These are phyloP conservation scores for Solanum rostratum DNA, from an alignment of 257 asterid genomes.

Conservation along the genomic window DNA sequence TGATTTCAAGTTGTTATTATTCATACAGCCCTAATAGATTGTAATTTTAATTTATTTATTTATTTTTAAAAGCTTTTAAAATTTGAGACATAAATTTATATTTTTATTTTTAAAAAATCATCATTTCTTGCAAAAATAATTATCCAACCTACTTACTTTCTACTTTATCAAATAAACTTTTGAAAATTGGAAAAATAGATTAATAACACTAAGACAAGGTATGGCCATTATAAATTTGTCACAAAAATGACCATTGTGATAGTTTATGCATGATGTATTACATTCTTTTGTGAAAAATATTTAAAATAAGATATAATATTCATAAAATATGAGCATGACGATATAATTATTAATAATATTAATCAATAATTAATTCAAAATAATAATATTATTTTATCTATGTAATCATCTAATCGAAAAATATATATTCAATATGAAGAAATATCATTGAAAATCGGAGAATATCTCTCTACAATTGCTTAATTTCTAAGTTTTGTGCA, in stretches of 20 bases:
- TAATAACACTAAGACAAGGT: neutral
- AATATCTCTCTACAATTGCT: neutral
- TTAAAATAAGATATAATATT: neutral
- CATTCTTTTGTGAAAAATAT: neutral
- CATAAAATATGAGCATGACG: neutral
- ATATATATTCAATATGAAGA: neutral
- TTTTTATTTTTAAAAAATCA: no score
- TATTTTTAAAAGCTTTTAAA: no score
- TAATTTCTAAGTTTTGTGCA: neutral
- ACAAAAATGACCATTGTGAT: neutral
- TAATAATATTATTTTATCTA: neutral
- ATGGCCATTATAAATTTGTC: neutral
- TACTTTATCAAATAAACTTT: neutral
- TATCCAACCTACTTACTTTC: neutral
- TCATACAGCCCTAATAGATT: no score
- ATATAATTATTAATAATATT: neutral
- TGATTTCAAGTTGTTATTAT: no score
- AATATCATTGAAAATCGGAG: neutral
- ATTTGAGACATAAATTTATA: no score
- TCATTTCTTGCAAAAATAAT: no score
- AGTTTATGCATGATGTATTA: neutral
- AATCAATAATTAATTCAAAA: no score
- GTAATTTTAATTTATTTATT: no score
- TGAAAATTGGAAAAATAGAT: neutral
- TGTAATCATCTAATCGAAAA: neutral